Conservation (phyloP, 2,329 filamentous ascomycete genomes). For the Aspergillus sp. region DNA sequence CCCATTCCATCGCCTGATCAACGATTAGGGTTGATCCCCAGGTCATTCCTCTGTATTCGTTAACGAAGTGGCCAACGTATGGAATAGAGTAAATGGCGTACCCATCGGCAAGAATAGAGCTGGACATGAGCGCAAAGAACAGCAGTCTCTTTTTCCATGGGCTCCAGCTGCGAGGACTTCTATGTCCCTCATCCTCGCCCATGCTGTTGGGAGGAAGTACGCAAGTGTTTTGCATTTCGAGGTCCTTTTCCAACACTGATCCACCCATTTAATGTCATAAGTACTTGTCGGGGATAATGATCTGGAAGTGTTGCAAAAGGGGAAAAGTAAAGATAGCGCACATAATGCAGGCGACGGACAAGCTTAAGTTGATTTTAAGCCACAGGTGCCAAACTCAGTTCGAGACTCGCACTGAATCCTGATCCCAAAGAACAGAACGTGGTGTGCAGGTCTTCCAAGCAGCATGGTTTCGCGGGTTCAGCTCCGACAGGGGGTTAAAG, state of each 20-base stretch:
- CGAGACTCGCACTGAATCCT: too few relatives aligned
- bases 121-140: conserved; percentile 36
- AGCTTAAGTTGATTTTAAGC: too few relatives aligned
- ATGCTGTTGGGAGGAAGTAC: background rate
- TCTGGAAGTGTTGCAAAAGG: too few relatives aligned
- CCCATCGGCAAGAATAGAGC: conserved; percentile 38
- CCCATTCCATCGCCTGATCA: conserved; percentile 38
- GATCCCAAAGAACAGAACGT: too few relatives aligned
- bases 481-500: too few relatives aligned
- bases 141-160: conserved; percentile 29
- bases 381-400: too few relatives aligned
- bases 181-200: conserved; percentile 12
- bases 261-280: too few relatives aligned
- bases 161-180: conserved; percentile 31
- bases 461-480: too few relatives aligned
- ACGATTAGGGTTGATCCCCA: conserved; percentile 43
- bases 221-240: background rate
- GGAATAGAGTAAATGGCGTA: conserved; percentile 13
- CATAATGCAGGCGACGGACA: too few relatives aligned
- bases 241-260: background rate
- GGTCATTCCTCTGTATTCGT: conserved; percentile 35
- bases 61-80: background rate
- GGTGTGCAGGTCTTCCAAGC: too few relatives aligned
- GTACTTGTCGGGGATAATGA: background rate
- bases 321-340: too few relatives aligned